Conservation (phyloP, 2,329 filamentous ascomycete genomes). For the Magnaporthiopsis rhizophila region DNA sequence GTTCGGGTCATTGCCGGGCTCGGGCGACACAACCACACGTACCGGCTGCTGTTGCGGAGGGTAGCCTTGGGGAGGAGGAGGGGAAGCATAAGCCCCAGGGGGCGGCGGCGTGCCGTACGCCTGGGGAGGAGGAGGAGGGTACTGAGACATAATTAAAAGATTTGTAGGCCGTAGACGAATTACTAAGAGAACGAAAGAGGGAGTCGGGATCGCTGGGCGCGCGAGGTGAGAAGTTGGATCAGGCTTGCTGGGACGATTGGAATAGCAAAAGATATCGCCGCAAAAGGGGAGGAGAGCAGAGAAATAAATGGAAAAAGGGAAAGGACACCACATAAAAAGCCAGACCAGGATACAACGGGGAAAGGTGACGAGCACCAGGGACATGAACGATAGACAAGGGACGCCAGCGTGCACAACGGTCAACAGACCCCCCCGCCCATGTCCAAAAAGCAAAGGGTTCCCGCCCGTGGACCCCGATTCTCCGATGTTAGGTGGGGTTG, state of each 20-base stretch:
- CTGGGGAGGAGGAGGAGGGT: conserved; percentile 4
- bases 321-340: not conserved
- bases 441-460: not conserved
- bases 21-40: not conserved
- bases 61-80: conserved; percentile 1
- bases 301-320: not conserved
- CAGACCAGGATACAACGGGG: not conserved
- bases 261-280: not conserved
- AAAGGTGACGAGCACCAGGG: not conserved
- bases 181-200: not conserved
- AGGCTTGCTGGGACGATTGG: not conserved
- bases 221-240: not conserved
- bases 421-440: not conserved
- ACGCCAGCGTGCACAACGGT: not conserved
- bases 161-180: not conserved
- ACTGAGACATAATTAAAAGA: conserved; percentile 7
- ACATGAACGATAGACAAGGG: not conserved
- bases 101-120: conserved; percentile 1
- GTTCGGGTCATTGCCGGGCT: too few species aligned
- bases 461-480: not conserved
- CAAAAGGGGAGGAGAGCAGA: not conserved
- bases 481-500: not conserved
- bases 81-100: not conserved
- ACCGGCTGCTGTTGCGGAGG: conserved; percentile 5
- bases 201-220: not conserved